Evolutionary conservation across 306 rosid genomes (phyloP).

Genomic region (Medicago lupulina): DNA sequence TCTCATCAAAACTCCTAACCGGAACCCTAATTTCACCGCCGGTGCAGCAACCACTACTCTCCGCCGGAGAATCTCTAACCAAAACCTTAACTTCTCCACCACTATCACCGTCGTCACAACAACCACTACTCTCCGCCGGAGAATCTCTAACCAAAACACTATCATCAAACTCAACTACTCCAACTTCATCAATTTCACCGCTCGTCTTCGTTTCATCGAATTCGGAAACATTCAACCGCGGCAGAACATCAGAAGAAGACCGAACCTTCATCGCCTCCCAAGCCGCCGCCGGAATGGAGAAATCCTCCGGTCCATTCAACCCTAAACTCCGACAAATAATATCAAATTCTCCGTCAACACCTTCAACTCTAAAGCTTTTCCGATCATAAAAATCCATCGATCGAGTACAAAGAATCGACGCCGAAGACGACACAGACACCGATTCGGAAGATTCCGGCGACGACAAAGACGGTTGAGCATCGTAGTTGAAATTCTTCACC

Average conservation of each 20-base stretch:
- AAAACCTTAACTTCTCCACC: neutral
- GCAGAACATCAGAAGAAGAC: slow-evolving; percentile 68
- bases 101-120: slow-evolving; percentile 6
- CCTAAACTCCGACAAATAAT: slow-evolving; percentile 62
- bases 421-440: slow-evolving; percentile 30
- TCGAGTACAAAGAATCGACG: slow-evolving; percentile 62
- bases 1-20: neutral
- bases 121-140: slow-evolving; percentile 48
- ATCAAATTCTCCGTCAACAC: slow-evolving; percentile 75
- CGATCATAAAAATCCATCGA: slow-evolving; percentile 64
- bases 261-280: slow-evolving; percentile 75
- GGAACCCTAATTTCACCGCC: neutral
- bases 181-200: neutral
- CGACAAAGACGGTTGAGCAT: slow-evolving; percentile 53
- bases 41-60: neutral
- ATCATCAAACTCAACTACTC: neutral
- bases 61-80: neutral
- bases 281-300: slow-evolving; percentile 63
- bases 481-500: slow-evolving; percentile 65
- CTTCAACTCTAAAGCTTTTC: slow-evolving; percentile 79
- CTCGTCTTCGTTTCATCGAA: neutral
- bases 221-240: slow-evolving; percentile 22
- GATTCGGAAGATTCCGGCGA: slow-evolving; percentile 45
- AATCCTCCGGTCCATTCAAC: slow-evolving; percentile 78
- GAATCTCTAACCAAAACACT: slow-evolving; percentile 46